Base-by-base conservation (phyloP, 2,329 filamentous ascomycete genomes). In the Parascedosporium putredinis region DNA sequence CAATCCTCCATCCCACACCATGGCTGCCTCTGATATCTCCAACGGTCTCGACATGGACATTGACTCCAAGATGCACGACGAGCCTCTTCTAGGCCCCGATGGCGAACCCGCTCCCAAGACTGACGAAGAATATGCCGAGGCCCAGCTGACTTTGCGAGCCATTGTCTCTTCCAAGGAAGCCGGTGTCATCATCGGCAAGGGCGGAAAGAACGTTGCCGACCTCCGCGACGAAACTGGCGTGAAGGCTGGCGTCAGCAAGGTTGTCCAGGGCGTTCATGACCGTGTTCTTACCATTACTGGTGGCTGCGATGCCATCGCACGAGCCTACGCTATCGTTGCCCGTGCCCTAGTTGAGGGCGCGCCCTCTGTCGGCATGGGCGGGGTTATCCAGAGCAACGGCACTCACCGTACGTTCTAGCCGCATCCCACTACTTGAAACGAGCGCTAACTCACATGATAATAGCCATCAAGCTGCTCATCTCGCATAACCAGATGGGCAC, bases 401-500 rank as follows among this genome's bases (percentile, higher is more conserved):
- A 96, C 91, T 59, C 93, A 97, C 67, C 88, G 93, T 98, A 84
- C 70, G 88, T 77, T 50, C n/a, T 22, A 22, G 5, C 18, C 3
- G 16, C 20, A 42, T 22, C 38, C 23, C 23, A 12, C 22, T 16
- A n/a, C 24, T 16, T 20, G 9, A 3, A 27, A 25, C 24, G 10
- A 14, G 14, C 4, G 18, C 38, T 42, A 42, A 42, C 38, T 2
- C 7, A 31, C 7, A 24, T 34, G 18, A 12, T n/a, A 53, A 20
- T 58, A 98, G 93, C 93, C 54, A 87, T 98, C 67, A 95, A 95
- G 64, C 83, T 98, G 27, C 84, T 98, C 65, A 97, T 98, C 68
- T 98, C 93, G 29, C 91, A 98, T 74, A 97, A 97, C 68, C 93
- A 98, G 71, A 98, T 98, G 93, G 93, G 93, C 55, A 98, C 93